phyloP scores from a whole-genome alignment of 345 rosid species.

The Eutrema heterophyllum region DNA sequence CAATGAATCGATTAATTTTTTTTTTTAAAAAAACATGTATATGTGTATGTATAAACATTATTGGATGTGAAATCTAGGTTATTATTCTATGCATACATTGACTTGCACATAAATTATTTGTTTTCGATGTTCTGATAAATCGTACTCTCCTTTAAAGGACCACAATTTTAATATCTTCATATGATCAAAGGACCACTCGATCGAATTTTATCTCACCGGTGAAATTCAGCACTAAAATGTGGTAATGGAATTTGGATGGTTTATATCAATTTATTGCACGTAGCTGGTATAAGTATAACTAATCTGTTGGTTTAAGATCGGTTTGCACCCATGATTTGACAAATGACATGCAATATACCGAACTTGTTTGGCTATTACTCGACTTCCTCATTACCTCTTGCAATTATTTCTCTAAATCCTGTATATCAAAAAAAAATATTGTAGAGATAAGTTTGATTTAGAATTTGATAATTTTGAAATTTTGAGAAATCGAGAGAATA shows the following conservation, averaged over 20 bases:
- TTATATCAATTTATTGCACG: not conserved
- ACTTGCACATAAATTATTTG: constrained; percentile 12
- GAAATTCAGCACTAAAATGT: not conserved
- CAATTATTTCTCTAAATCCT: not conserved
- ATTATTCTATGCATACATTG: not conserved
- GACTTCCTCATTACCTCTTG: not conserved
- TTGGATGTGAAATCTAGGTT: not conserved
- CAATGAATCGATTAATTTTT: no score
- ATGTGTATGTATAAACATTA: not conserved
- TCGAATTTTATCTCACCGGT: not conserved
- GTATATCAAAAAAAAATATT: not conserved
- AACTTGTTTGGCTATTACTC: not conserved
- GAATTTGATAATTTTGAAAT: not conserved
- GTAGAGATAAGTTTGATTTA: not conserved
- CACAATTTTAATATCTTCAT: constrained; percentile 16
- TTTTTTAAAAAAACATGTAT: not conserved
- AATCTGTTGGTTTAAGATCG: not conserved
- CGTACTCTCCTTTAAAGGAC: constrained; percentile 22
- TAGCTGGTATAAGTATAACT: not conserved
- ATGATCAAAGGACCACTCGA: constrained; percentile 20
- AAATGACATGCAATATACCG: not conserved
- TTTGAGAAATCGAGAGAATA: not conserved
- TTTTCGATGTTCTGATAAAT: constrained; percentile 19
- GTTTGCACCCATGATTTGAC: not conserved
- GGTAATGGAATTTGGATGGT: not conserved